Conservation (phyloP, 306 rosid genomes). For the Pyrus betulifolia region DNA sequence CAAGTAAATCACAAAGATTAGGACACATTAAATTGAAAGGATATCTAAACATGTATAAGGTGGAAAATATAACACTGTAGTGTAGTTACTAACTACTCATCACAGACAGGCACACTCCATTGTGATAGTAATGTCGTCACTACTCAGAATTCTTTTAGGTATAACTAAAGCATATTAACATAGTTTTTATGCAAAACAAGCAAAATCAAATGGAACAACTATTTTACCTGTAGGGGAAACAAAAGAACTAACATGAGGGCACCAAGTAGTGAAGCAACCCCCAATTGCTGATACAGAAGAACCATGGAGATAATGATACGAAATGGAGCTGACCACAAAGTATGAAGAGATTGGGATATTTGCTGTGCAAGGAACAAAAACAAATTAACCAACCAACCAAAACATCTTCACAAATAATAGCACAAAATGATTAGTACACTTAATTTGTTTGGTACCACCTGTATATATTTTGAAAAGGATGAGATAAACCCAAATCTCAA, state of each 20-base stretch:
- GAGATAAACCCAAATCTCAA: neutral
- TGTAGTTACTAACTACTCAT: no score
- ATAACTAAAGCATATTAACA: neutral
- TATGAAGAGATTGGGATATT: conserved; percentile 42
- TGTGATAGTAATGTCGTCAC: neutral
- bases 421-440: neutral
- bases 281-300: conserved; percentile 44
- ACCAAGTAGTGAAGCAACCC: conserved; percentile 41
- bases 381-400: neutral
- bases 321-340: conserved; percentile 49
- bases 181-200: neutral
- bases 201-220: neutral
- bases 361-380: conserved; percentile 24
- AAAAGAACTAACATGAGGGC: conserved; percentile 36
- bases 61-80: neutral
- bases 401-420: neutral
- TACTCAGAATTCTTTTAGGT: neutral
- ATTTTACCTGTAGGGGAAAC: conserved; percentile 44
- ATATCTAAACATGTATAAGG: neutral
- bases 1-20: neutral
- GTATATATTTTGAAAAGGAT: neutral
- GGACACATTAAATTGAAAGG: neutral
- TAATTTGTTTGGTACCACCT: neutral
- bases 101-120: neutral
- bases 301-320: conserved; percentile 35